phyloP scores from a whole-genome alignment of 176 grass and related monocot genomes.

The Ensete glaucum region DNA sequence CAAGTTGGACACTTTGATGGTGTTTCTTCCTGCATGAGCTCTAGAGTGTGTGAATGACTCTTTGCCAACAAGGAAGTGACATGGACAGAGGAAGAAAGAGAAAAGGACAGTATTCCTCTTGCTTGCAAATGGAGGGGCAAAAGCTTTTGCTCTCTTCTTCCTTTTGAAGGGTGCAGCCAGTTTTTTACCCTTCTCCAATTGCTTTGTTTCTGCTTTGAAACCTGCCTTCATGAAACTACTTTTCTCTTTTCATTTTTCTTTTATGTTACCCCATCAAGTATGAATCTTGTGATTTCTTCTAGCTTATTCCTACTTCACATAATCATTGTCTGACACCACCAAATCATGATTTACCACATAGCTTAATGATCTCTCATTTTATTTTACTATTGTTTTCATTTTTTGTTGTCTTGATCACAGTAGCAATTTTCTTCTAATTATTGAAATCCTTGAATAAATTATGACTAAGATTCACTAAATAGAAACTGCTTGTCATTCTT shows the following conservation, averaged over 20 bases:
- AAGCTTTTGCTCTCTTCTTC: not conserved
- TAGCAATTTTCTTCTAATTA: not conserved
- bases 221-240: too few species aligned
- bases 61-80: not conserved
- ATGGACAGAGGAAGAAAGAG: not conserved
- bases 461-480: too few species aligned
- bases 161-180: not conserved
- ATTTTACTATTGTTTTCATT: not conserved
- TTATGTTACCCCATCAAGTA: not conserved
- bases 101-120: not conserved
- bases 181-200: too few species aligned
- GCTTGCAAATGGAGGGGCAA: not conserved
- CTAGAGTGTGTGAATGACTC: too few species aligned
- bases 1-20: too few species aligned
- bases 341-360: not conserved
- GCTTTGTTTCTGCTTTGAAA: too few species aligned
- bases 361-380: not conserved
- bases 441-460: not conserved
- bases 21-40: too few species aligned
- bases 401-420: not conserved
- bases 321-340: constrained; percentile 4
- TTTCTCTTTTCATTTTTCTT: not conserved
- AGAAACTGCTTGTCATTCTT: too few species aligned
- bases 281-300: not conserved
- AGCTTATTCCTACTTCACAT: not conserved